Evolutionary conservation across 768 basidiomycete species (phyloP), one percentile per base, ranked within the genome.

Genomic region (Phylloporus rhodoxanthus): DNA sequence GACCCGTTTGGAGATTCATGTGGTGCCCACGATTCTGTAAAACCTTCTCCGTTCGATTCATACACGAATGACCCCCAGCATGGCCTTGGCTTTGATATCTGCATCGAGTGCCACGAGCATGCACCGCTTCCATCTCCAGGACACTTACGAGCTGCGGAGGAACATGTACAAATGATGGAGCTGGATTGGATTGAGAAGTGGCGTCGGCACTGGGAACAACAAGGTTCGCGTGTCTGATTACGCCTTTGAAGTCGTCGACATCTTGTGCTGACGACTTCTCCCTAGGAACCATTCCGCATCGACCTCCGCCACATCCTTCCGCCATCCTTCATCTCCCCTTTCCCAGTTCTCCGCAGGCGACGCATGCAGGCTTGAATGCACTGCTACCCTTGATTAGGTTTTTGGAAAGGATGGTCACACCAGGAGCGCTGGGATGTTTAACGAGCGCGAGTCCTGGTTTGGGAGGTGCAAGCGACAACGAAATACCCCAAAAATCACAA

Each of bases 51-150:
- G 15, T 74, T 73, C 52, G 63, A 70, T 44, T 58, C 61, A 29
- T 52, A 39, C 19, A 37, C 63, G 26, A 77, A 78, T 47, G 74
- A 75, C 55, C 76, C 78, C 14, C 59, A 55, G 26, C 54, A 70
- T n/a, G 83, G 82, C 29, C 71, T 76, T 51, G 88, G 87, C 14
- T 92, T 83, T 61, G 85, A 91, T 60, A 79, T 95, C 37, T 93
- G 90, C 64, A 79, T 95, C 53, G 91, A 95, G 68, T 90, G 88
- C 61, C 85, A 88, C 60, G 89, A 93, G 55, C 71, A 80, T 29
- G 87, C 88, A 2, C 81, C 83, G 13, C 85, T 87, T 65, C 87
- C 91, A 0, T 74, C 75, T n/a, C 50, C 74, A 0, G 72, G 78
- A 30, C 84, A 87, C 58, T 66, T 91, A 32, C 75, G 81, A 44